Evolutionary conservation across 305 asterid species (phyloP).

Genomic region (Fraxinus greggii): DNA sequence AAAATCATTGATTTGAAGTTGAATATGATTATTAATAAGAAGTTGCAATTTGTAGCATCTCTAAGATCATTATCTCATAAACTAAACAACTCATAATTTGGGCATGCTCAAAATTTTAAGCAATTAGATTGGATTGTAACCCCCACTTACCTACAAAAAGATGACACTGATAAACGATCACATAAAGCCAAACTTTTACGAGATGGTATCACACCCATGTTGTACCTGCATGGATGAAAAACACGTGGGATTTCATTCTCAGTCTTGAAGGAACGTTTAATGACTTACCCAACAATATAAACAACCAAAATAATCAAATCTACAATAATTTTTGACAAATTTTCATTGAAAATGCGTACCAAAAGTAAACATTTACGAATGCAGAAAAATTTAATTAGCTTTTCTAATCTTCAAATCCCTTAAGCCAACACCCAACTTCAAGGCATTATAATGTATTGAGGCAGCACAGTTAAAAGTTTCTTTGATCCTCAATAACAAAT

Average conservation of each 20-base stretch:
- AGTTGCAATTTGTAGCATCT: not conserved
- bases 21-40: not conserved
- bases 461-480: not conserved
- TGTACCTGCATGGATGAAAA: constrained; percentile 58
- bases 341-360: not conserved
- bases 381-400: not conserved
- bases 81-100: not conserved
- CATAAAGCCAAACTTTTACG: constrained; percentile 87
- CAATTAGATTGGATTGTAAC: not conserved
- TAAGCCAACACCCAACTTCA: not conserved
- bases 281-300: not conserved
- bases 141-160: constrained; percentile 72
- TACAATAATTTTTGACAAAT: not conserved
- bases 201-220: constrained; percentile 87
- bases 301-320: not conserved
- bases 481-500: not conserved
- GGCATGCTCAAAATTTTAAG: not conserved
- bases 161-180: constrained; percentile 72
- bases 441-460: not conserved
- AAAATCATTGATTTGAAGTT: not conserved
- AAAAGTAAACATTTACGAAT: not conserved
- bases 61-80: not conserved
- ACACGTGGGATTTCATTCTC: not conserved
- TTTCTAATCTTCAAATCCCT: not conserved
- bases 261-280: not conserved